Evolutionary conservation across 2,329 filamentous ascomycete genomes (phyloP), one percentile per base, ranked within the genome.

Genomic region (Fusarium humuli): DNA sequence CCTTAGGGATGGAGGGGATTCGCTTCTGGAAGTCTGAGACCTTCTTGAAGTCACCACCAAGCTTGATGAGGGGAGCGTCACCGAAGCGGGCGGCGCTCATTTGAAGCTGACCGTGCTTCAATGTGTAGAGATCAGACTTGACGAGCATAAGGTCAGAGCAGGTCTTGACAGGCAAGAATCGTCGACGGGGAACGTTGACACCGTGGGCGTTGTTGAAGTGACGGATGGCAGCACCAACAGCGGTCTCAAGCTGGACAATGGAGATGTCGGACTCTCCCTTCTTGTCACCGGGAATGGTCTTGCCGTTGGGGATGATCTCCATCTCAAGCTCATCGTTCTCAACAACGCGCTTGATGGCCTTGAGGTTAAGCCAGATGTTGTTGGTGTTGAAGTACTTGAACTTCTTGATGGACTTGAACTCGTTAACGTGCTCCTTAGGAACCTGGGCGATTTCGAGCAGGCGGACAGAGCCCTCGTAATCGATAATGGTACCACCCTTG

Each of bases 341-440:
- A 10, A 99, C 96, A 57, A 99, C 94, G 67, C 96, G 94, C 92
- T 98, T 98, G 85, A 99, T 92, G 75, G 96, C 96, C 81, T 93
- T 91, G 77, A 98, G 88, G 86, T 97, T 97, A 88, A 99, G 92
- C 96, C 96, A 99, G 85, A 99, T 98, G 90, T 99, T 99, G 92
- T 99, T 99, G 84, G 96, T 99, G 90, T 99, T 99, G 92, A 99
- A 99, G 91, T 99, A 99, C 89, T 97, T 98, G 92, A 99, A 99
- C 89, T 99, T 99, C 92, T 99, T 99, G 88, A 99, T 99, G 50
- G 94, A 98, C 91, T 99, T 99, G 93, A 99, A 99, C 86, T 99
- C 96, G 85, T 99, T 98, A 82, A 96, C 93, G 85, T 99, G 96
- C 87, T 99, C 94, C 90, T 98, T 99, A 84, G 96, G 96, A 37